Base-by-base conservation (phyloP, 257 asterid genomes). In the Rehmannia glutinosa region DNA sequence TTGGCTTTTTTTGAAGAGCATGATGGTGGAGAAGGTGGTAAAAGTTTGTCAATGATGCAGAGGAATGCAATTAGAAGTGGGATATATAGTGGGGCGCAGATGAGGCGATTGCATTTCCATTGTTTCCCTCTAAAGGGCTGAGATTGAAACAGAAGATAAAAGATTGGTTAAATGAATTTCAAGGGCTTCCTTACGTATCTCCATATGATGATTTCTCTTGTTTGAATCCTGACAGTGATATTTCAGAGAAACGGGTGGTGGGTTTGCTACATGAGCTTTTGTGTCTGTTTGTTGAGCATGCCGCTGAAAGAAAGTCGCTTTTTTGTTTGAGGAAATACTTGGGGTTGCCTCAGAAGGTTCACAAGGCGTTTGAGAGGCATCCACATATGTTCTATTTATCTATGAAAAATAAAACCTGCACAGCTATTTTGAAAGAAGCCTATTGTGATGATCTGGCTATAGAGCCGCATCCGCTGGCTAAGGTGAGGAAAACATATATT, bases 341-440 rank as follows among this genome's bases (percentile, higher is more conserved):
- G 64, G 95, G 96, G 3, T 76, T 92, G 75, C 98, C 98, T 0
- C 98, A 92, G 75, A 90, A 87, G 75, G 81, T 87, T 68, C 95
- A 92, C 80, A 87, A 79, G 83, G 96, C 97, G 2, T 92, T 92
- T 9, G 96, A 84, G 83, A 87, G 96, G 83, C 90, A 90, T 64
- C 95, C 98, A 17, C 78, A 80, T 36, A 80, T 87, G 42, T 92
- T 92, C 58, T 84, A 92, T 63, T 43, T 90, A 73, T 92, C 97
- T 3, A 46, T 83, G 66, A 92, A 72, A 86, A 90, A 86, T 52
- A 89, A 83, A 42, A 92, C 96, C 2, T 87, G 96, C 78, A 90
- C 98, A 0, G 86, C 86, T 10, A 84, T 92, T 71, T 79, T 92
- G 62, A 92, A 87, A 73, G 98, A 92, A 74, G 98, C 98, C 13